phyloP scores from a whole-genome alignment of 2,329 filamentous ascomycete genomes.

The Corniculantispora saksenae region DNA sequence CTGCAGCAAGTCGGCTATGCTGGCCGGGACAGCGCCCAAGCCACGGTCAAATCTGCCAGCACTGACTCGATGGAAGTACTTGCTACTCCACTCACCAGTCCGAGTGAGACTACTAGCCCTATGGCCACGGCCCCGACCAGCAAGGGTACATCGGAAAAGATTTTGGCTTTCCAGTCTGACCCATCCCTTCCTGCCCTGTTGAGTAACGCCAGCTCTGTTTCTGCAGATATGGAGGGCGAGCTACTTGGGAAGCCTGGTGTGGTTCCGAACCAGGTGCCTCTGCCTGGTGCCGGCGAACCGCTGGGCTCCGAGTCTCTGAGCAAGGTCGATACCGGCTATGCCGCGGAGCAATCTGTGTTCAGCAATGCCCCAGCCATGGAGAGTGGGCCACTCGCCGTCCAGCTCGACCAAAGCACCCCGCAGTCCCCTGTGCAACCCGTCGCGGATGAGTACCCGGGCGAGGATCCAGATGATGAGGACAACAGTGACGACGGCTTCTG shows the following conservation, averaged over 20 bases:
- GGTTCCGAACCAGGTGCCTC: slow-evolving; percentile 41
- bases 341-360: slow-evolving; percentile 47
- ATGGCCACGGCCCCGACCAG: slow-evolving; percentile 42
- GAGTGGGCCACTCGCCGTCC: slow-evolving; percentile 33
- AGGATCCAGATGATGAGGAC: slow-evolving; percentile 49
- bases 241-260: slow-evolving; percentile 54
- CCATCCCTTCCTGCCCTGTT: slow-evolving; percentile 64
- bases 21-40: background rate
- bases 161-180: slow-evolving; percentile 60
- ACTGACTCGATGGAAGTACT: slow-evolving; percentile 51
- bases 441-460: slow-evolving; percentile 18
- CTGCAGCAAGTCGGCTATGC: slow-evolving; percentile 12
- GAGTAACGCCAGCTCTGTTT: slow-evolving; percentile 65
- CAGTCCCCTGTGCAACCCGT: slow-evolving; percentile 17
- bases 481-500: slow-evolving; percentile 58
- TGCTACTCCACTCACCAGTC: slow-evolving; percentile 55
- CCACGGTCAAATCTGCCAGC: slow-evolving; percentile 52
- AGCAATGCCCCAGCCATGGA: slow-evolving; percentile 34
- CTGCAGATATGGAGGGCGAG: slow-evolving; percentile 62
- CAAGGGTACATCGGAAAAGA: slow-evolving; percentile 47
- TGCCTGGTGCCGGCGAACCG: slow-evolving; percentile 55
- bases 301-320: slow-evolving; percentile 53
- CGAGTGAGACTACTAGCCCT: slow-evolving; percentile 54
- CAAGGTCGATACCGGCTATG: slow-evolving; percentile 49
- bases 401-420: slow-evolving; percentile 26